Evolutionary conservation across 495 filamentous ascomycete genomes (phyloP), one percentile per base, ranked within the genome.

Genomic region (Friedmanniomyces simplex): DNA sequence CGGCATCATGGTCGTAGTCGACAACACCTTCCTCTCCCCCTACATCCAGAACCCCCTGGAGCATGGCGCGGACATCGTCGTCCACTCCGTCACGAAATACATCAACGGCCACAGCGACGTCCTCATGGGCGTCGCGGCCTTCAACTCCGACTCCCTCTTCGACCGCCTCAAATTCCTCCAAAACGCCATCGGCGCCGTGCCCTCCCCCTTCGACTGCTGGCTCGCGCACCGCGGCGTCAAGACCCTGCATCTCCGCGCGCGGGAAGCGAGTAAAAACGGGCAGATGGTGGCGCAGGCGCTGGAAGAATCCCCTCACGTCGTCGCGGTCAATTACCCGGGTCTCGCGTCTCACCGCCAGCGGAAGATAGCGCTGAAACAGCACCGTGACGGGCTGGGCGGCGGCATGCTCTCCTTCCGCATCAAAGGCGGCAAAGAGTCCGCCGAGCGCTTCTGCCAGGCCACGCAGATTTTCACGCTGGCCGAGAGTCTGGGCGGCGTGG

Each of bases 61-160:
- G 63, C 89, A 94, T 72, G 93, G 93, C 64, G 93, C 93, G 36
- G 94, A 99, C 67, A 90, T 99, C 47, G 93, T 97, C 43, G 84
- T 97, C n/a, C 93, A 99, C 76, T 91, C 86, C 39, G 93, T 99
- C n/a, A 99, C 93, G 8, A 99, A 99, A 72, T 99, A 97, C 73
- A 97, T 99, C 71, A 99, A 99, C 68, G 93, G 93, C 7, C 93
- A 99, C 73, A 85, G 81, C 12, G 91, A 99, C 69, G 93, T 99
- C n/a, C 79, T 96, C 52, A 99, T 99, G 93, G 93, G 93, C 57
- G 84, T 88, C 32, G 89, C 89, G 20, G 93, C 93, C n/a, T 95
- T 95, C 80, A 97, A 93, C 76, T 85, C 85, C 5, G 81, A 88
- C 13, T 76, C 77, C 5, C 74, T 99, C 52, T 82, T 83, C 61